These are phyloP conservation scores for Penicillium polonicum DNA, from an alignment of 2,329 filamentous ascomycete genomes.

Conservation along the genomic window DNA sequence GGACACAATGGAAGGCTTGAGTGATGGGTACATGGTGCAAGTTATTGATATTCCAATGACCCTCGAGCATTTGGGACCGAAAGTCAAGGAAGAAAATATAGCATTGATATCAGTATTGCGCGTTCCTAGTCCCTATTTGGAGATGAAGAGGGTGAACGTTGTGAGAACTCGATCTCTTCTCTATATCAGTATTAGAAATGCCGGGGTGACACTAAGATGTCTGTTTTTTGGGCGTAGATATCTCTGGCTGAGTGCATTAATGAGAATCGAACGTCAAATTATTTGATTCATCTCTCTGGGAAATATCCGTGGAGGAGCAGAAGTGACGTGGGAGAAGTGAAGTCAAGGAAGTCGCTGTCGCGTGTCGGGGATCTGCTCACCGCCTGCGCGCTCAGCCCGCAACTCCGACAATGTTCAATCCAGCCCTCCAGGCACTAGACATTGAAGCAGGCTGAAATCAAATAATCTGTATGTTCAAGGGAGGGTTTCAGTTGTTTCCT, in stretches of 20 bases:
- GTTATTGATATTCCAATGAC: background rate
- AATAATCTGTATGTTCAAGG: background rate
- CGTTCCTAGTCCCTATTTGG: background rate
- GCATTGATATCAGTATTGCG: too few species aligned
- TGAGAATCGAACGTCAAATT: background rate
- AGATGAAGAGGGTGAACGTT: background rate
- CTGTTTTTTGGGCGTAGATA: background rate
- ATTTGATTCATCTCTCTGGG: too few species aligned
- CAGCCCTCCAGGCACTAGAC: background rate
- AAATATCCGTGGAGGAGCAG: background rate
- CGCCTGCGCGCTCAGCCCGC: slow-evolving; percentile 6
- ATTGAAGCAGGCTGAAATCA: background rate
- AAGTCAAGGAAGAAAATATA: background rate
- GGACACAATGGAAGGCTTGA: background rate
- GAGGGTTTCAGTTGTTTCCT: background rate
- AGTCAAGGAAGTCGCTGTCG: background rate
- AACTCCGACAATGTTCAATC: slow-evolving; percentile 6
- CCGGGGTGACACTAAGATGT: too few species aligned
- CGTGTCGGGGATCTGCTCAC: background rate
- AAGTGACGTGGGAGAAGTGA: background rate
- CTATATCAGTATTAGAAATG: background rate
- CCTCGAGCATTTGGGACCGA: background rate
- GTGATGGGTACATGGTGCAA: background rate
- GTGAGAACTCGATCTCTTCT: background rate
- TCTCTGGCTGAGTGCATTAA: too few species aligned